phyloP scores from a whole-genome alignment of 2,329 filamentous ascomycete genomes.

The Colletotrichum tamarilloi region DNA sequence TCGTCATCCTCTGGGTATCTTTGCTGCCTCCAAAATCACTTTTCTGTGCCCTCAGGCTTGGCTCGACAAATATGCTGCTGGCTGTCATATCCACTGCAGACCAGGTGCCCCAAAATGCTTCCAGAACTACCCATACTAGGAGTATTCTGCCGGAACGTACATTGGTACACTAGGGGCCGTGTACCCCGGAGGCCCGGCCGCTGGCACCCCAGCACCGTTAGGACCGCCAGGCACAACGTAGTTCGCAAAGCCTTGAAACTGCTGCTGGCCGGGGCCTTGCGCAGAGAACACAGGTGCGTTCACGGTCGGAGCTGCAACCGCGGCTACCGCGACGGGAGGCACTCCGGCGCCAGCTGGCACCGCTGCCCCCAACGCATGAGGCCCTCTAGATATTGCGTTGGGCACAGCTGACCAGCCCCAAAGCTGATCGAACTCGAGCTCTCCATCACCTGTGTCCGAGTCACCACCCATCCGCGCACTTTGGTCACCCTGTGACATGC shows the following conservation, averaged over 20 bases:
- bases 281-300: conserved; percentile 12
- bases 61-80: background rate
- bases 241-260: conserved; percentile 10
- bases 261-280: conserved; percentile 1
- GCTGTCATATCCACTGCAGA: background rate
- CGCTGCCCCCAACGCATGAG: background rate
- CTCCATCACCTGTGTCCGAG: conserved; percentile 43
- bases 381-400: background rate
- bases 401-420: conserved; percentile 42
- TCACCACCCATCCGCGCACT: conserved; percentile 29
- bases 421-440: conserved; percentile 51
- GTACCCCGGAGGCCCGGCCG: background rate
- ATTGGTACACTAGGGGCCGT: conserved; percentile 26
- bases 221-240: conserved; percentile 17
- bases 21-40: background rate
- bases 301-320: background rate
- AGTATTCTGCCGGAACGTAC: conserved; percentile 31
- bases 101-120: background rate
- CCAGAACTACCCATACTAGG: background rate
- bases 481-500: conserved; percentile 33
- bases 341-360: background rate
- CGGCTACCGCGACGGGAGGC: background rate
- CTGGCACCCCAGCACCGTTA: background rate
- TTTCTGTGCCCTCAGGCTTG: background rate
- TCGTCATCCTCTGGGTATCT: conserved; percentile 7